Base-by-base conservation (phyloP, 768 basidiomycete genomes). In the Tremella yokohamensis region DNA sequence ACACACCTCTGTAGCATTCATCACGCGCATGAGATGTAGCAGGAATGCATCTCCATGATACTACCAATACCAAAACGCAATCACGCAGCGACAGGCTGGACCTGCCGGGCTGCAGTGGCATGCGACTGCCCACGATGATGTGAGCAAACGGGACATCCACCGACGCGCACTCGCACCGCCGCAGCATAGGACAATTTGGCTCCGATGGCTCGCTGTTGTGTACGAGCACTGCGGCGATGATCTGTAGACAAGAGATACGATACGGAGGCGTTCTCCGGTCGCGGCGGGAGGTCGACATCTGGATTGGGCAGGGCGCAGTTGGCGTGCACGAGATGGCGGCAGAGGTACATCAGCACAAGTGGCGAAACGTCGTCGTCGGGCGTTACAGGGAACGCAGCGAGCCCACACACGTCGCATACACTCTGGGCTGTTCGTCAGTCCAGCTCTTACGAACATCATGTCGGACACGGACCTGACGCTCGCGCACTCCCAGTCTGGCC, bases 311-410 rank as follows among this genome's bases (percentile, higher is more conserved):
- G 54, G 9, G 73, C 83, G 64, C 92, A 94, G 8, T 80, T 78
- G 0, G 87, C 86, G 69, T 96, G 92, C 0, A 91, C 87, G 47
- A 87, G 83, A 69, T 96, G 92, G 34, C 89, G 85, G 74, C 92
- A 96, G 9, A 96, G 79, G 76, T 89, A 96, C 25, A 91, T 76
- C 2, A 96, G 72, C 2, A 83, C 69, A 89, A 78, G 2, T 44
- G 85, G 45, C 2, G 54, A n/a, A 3, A 44, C 39, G 15, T 1
- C 85, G 80, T 49, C 44, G 58, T 52, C 54, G 58, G 60, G 47
- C 55, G 48, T 9, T 78, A 84, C 82, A 53, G 83, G 82, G 39
- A 73, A 64, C 15, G 90, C 74, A 0, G 84, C 79, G 8, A 80
- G 79, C 2, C 76, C 67, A 68, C 92, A 96, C 20, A 93, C 75